phyloP scores from a whole-genome alignment of 1,284 basidiomycete species.

The Mycena citricolor region DNA sequence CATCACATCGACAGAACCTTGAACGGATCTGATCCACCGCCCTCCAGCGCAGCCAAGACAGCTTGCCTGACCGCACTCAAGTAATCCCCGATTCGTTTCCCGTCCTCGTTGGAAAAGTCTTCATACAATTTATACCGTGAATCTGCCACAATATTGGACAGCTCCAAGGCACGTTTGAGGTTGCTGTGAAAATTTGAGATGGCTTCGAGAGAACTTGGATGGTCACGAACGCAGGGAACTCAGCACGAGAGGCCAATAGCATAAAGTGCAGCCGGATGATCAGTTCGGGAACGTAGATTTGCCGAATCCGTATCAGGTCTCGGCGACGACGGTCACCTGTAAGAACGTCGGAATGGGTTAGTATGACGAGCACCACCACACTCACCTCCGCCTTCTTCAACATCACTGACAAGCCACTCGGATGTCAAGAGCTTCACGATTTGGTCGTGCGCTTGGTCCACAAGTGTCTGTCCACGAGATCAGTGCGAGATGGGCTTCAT shows the following conservation, averaged over 20 bases:
- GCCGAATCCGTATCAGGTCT: conserved; percentile 80
- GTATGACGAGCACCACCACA: conserved; percentile 7
- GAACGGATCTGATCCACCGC: conserved; percentile 74
- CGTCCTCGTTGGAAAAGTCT: conserved; percentile 71
- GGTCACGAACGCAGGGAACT: conserved; percentile 68
- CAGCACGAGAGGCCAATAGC: conserved; percentile 64
- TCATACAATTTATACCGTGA: conserved; percentile 86
- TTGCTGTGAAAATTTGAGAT: conserved; percentile 53
- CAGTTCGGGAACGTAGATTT: conserved; percentile 90
- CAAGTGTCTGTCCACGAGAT: conserved; percentile 41
- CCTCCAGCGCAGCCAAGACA: conserved; percentile 66
- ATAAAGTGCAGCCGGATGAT: conserved; percentile 82
- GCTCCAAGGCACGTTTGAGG: conserved; percentile 73
- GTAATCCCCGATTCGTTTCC: conserved; percentile 61
- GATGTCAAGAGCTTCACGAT: conserved; percentile 68
- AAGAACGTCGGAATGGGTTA: conserved; percentile 5
- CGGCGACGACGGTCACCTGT: conserved; percentile 56
- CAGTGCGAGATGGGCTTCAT: too few species aligned
- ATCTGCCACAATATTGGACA: conserved; percentile 87
- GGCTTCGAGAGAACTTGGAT: conserved; percentile 7
- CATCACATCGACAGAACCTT: conserved; percentile 41
- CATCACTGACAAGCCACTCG: conserved; percentile 70
- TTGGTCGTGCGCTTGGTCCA: conserved; percentile 60
- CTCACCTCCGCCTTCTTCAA: conserved; percentile 43
- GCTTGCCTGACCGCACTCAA: conserved; percentile 70